These are phyloP conservation scores for Aspergillus japonicus DNA, from an alignment of 2,329 filamentous ascomycete genomes.

Conservation along the genomic window DNA sequence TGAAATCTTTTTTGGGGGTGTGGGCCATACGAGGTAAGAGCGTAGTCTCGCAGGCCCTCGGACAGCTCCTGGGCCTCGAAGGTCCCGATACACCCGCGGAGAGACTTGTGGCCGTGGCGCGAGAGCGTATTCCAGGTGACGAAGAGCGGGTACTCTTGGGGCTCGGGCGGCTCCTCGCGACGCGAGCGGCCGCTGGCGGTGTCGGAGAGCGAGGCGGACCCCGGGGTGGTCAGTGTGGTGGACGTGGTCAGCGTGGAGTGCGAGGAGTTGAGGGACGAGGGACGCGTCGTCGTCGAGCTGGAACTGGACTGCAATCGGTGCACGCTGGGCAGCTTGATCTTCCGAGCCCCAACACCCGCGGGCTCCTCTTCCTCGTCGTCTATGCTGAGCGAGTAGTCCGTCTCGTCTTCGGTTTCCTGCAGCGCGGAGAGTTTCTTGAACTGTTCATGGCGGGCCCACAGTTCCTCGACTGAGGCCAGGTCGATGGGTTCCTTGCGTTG, in stretches of 20 bases:
- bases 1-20: neutral
- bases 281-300: constrained; percentile 37
- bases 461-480: constrained; percentile 67
- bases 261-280: constrained; percentile 51
- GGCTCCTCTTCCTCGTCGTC: constrained; percentile 22
- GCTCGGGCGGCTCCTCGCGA: constrained; percentile 28
- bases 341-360: constrained; percentile 12
- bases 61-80: constrained; percentile 76
- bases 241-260: constrained; percentile 43
- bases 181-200: constrained; percentile 7
- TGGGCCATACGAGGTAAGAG: constrained; percentile 67
- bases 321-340: constrained; percentile 33
- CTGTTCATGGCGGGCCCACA: constrained; percentile 59
- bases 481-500: constrained; percentile 65
- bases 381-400: constrained; percentile 19
- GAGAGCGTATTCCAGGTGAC: constrained; percentile 88
- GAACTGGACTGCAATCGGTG: constrained; percentile 40
- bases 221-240: constrained; percentile 46
- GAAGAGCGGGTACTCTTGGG: constrained; percentile 70
- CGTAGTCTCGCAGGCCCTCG: constrained; percentile 73
- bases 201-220: constrained; percentile 40
- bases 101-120: constrained; percentile 59
- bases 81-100: constrained; percentile 95
- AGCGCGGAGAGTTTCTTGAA: constrained; percentile 39
- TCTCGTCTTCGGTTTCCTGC: constrained; percentile 22